These are phyloP conservation scores for Fusarium verrucosum DNA, from an alignment of 2,329 filamentous ascomycete genomes.

Conservation along the genomic window DNA sequence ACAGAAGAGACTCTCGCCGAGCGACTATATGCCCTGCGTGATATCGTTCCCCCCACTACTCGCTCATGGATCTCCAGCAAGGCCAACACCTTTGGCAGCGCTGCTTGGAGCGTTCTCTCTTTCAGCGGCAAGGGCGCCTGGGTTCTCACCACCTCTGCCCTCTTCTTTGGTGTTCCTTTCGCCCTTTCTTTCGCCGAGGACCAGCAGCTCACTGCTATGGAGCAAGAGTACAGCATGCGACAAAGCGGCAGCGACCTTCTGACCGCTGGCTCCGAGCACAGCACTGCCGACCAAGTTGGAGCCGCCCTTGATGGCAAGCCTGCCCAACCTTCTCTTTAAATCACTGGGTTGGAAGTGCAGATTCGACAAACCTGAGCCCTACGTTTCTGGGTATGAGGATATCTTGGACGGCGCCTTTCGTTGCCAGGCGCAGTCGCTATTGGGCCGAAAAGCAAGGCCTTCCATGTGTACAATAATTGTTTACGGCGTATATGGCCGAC, in stretches of 20 bases:
- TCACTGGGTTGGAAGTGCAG: constrained; percentile 1
- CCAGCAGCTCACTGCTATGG: constrained; percentile 96
- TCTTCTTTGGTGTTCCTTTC: constrained; percentile 92
- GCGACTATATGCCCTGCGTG: constrained; percentile 75
- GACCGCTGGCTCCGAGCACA: constrained; percentile 57
- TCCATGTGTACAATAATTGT: constrained; percentile 45
- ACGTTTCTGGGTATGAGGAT: constrained; percentile 18
- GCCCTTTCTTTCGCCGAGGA: constrained; percentile 94
- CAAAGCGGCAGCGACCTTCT: constrained; percentile 82
- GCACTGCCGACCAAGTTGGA: constrained; percentile 60
- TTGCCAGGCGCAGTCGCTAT: constrained; percentile 31
- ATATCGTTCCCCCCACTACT: constrained; percentile 78
- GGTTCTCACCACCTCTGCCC: constrained; percentile 88
- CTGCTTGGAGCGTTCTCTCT: constrained; percentile 64
- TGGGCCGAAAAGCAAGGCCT: constrained; percentile 32
- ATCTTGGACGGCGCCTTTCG: constrained; percentile 31
- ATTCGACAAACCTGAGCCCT: constrained; percentile 20
- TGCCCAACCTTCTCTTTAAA: constrained; percentile 62
- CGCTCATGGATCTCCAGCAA: constrained; percentile 73
- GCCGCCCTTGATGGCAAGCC: constrained; percentile 59
- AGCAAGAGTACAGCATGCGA: constrained; percentile 96
- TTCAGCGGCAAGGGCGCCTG: constrained; percentile 89
- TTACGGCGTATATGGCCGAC: constrained; percentile 42
- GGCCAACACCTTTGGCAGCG: constrained; percentile 62
- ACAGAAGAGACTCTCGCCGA: constrained; percentile 69